Percentiles rank a stretch among this genome's conserved stretches.
Evolutionary conservation across 306 rosid species (phyloP).

Genomic region (Quillaja saponaria): DNA sequence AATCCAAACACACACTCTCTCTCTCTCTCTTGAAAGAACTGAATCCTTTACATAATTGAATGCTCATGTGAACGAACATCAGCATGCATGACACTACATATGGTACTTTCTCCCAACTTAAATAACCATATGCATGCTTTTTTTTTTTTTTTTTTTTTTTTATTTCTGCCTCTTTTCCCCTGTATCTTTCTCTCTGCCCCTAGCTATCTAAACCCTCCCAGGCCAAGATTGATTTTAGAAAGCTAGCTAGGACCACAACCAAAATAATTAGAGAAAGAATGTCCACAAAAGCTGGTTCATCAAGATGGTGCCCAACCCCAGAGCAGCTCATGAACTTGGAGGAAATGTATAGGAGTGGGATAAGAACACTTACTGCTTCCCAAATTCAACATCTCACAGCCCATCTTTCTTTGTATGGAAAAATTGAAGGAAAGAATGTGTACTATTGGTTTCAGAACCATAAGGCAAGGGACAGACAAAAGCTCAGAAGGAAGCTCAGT

Average conservation of each 20-base stretch:
- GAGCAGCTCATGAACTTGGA: slow-evolving; percentile 90
- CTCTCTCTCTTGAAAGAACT: slow-evolving; percentile 39
- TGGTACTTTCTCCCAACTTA: slow-evolving; percentile 47
- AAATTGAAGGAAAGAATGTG: slow-evolving; percentile 89
- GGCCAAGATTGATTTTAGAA: no score
- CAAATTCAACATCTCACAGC: slow-evolving; percentile 87
- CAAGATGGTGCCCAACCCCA: slow-evolving; percentile 95
- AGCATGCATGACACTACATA: slow-evolving; percentile 59
- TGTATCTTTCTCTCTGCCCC: slow-evolving; percentile 52
- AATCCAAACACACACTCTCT: slow-evolving; percentile 7
- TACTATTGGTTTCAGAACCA: slow-evolving; percentile 98
- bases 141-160: slow-evolving; percentile 41
- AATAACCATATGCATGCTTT: slow-evolving; percentile 32
- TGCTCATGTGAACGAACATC: slow-evolving; percentile 62
- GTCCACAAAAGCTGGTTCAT: slow-evolving; percentile 56
- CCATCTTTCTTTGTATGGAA: slow-evolving; percentile 85
- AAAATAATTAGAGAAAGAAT: slow-evolving; percentile 26
- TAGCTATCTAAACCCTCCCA: no score
- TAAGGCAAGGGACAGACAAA: slow-evolving; percentile 92
- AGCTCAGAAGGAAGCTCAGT: slow-evolving; percentile 71
- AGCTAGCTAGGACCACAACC: background rate
- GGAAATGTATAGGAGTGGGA: slow-evolving; percentile 76
- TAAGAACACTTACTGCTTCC: slow-evolving; percentile 79
- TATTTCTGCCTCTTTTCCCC: slow-evolving; percentile 48
- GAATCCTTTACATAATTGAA: slow-evolving; percentile 44